A percentile compares a stretch with the other conserved stretches of the same genome.
These are phyloP conservation scores for Penicillium bovifimosum DNA, from an alignment of 495 filamentous ascomycete genomes.

Conservation along the genomic window DNA sequence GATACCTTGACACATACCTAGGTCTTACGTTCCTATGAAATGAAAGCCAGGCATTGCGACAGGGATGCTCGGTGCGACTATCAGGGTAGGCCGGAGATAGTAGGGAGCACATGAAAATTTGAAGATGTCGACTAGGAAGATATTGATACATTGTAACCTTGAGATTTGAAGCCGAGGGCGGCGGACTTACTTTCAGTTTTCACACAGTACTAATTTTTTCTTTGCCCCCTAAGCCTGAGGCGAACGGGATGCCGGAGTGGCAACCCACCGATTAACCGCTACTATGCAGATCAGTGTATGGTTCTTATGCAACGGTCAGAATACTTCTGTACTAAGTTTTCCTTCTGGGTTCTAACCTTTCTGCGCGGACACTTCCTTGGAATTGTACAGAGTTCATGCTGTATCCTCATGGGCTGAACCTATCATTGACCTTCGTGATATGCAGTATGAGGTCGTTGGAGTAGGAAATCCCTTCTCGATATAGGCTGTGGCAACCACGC, in stretches of 20 bases:
- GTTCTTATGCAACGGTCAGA: background rate
- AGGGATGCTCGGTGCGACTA: background rate
- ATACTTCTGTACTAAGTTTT: background rate
- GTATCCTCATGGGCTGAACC: no score
- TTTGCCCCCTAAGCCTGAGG: no score
- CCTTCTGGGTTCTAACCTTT: background rate
- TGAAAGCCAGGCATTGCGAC: background rate
- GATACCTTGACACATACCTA: background rate
- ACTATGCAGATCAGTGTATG: constrained; percentile 3
- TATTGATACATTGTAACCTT: background rate
- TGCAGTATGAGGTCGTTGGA: background rate
- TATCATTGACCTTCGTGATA: background rate
- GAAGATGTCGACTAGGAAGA: background rate
- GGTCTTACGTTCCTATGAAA: background rate
- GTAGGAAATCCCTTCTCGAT: constrained; percentile 5
- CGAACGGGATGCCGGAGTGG: background rate
- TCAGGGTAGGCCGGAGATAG: background rate
- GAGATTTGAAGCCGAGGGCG: background rate
- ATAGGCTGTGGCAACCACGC: constrained; percentile 10
- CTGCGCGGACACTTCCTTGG: background rate
- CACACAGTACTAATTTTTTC: no score
- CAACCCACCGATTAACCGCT: constrained; percentile 6
- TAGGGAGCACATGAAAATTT: background rate
- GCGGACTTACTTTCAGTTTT: background rate
- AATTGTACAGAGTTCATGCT: background rate